phyloP scores from a whole-genome alignment of 306 rosid species.

The Cajanus cajan region DNA sequence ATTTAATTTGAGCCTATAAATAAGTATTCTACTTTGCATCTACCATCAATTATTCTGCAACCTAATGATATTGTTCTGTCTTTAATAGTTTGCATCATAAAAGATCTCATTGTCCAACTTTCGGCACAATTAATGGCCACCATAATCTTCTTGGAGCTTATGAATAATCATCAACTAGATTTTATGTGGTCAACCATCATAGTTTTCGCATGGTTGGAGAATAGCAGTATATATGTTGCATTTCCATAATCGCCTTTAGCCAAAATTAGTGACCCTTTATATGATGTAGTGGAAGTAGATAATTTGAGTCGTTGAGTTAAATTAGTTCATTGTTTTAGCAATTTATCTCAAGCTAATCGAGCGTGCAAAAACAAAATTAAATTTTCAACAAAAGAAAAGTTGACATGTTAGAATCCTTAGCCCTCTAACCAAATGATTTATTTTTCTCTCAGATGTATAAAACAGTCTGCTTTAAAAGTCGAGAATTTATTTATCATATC shows the following conservation, averaged over 20 bases:
- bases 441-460: neutral
- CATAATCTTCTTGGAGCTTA: constrained; percentile 16
- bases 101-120: constrained; percentile 16
- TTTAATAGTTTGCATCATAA: constrained; percentile 3
- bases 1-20: neutral
- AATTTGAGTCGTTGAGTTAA: neutral
- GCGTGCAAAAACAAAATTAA: neutral
- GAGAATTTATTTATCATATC: neutral
- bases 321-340: neutral
- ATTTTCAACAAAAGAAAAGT: neutral
- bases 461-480: neutral
- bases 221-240: neutral
- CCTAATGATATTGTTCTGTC: neutral
- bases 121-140: constrained; percentile 33
- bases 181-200: neutral
- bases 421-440: neutral
- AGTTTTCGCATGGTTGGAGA: constrained; percentile 6
- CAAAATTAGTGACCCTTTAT: constrained; percentile 5
- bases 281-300: neutral
- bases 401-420: neutral
- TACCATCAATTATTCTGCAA: neutral
- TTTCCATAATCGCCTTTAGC: neutral
- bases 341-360: neutral
- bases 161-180: constrained; percentile 15
- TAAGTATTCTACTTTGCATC: neutral